Conservation (phyloP, 2,329 filamentous ascomycete genomes). For the Pseudodiploospora longispora region DNA sequence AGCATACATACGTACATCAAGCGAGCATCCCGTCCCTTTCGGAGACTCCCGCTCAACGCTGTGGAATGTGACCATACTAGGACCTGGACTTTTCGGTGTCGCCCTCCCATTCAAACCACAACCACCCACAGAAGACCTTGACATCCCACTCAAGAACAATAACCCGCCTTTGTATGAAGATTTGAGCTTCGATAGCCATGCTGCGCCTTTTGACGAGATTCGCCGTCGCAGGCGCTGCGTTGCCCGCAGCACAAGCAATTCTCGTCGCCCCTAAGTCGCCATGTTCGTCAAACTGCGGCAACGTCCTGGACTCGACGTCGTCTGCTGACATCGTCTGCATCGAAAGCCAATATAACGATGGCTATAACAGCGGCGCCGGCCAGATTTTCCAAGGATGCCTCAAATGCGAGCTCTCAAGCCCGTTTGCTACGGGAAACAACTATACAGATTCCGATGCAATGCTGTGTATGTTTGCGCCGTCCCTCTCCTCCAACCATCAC, state of each 20-base stretch:
- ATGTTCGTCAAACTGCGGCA: constrained; percentile 45
- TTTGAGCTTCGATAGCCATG: constrained; percentile 4
- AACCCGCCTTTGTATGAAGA: too few relatives aligned
- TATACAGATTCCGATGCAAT: constrained; percentile 45
- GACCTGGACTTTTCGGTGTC: too few relatives aligned
- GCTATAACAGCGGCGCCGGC: constrained; percentile 31
- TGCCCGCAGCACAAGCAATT: constrained; percentile 22
- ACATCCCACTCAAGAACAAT: too few relatives aligned
- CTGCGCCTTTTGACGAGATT: constrained; percentile 13
- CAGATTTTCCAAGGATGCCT: constrained; percentile 45
- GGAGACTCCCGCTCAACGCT: too few relatives aligned
- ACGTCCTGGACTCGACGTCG: constrained; percentile 39
- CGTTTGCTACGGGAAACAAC: constrained; percentile 31
- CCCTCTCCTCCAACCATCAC: background rate
- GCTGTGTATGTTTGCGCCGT: constrained; percentile 40
- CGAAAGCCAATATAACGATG: constrained; percentile 18
- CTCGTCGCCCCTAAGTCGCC: constrained; percentile 40
- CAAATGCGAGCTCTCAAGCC: constrained; percentile 43
- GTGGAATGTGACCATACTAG: too few relatives aligned
- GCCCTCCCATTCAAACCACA: too few relatives aligned
- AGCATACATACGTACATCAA: too few relatives aligned
- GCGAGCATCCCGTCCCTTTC: too few relatives aligned
- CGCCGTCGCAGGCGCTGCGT: constrained; percentile 10
- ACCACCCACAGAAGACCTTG: too few relatives aligned
- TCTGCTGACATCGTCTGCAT: constrained; percentile 40